Conservation (phyloP, 768 basidiomycete genomes). For the Hortiboletus campestris region DNA sequence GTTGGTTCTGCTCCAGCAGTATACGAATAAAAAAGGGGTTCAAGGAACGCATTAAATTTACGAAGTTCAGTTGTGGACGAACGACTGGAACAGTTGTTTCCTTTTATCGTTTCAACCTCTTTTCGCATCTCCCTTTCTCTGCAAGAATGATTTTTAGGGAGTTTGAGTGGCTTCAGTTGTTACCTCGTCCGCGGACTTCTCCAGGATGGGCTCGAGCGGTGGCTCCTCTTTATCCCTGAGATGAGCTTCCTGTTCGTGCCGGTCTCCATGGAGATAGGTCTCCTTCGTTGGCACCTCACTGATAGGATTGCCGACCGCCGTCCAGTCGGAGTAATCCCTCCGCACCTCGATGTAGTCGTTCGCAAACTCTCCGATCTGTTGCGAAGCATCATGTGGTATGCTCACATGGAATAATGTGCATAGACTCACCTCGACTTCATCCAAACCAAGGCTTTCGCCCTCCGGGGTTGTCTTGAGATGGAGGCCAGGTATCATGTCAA, state of each 20-base stretch:
- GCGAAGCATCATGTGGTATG: background rate
- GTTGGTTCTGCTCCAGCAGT: background rate
- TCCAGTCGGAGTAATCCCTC: constrained; percentile 61
- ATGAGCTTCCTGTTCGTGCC: constrained; percentile 26
- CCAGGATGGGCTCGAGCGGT: constrained; percentile 12
- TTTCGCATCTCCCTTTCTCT: background rate
- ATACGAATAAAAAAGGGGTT: background rate
- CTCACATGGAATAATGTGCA: background rate
- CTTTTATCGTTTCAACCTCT: background rate
- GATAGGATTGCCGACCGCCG: constrained; percentile 23
- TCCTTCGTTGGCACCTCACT: constrained; percentile 11
- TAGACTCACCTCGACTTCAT: constrained; percentile 62
- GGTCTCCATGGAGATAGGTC: constrained; percentile 33
- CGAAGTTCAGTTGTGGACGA: background rate
- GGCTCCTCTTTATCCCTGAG: constrained; percentile 11
- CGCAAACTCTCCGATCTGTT: constrained; percentile 66
- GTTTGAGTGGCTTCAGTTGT: background rate
- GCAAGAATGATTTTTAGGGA: background rate
- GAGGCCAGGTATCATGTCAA: constrained; percentile 60
- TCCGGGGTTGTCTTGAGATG: constrained; percentile 51
- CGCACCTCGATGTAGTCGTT: constrained; percentile 69
- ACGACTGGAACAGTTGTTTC: background rate
- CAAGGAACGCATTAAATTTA: background rate
- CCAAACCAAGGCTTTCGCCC: constrained; percentile 63
- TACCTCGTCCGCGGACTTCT: constrained; percentile 10